Conservation (phyloP, 768 basidiomycete species). For the Tephrocybe sp. region DNA sequence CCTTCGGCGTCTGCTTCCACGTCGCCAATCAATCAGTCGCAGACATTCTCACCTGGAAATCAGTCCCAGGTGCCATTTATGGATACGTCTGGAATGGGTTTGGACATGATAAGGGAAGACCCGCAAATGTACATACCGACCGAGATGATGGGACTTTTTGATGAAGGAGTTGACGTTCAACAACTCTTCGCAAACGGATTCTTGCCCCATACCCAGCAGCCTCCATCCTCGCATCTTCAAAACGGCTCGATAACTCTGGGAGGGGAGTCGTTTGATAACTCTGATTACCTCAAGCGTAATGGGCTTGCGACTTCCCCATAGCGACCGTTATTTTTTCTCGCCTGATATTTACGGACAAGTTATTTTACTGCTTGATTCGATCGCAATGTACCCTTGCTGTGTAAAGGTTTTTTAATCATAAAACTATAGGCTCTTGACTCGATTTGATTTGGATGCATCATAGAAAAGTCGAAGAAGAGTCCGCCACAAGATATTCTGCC, state of each 20-base stretch:
- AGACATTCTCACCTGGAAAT: constrained; percentile 11
- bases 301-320: constrained; percentile 35
- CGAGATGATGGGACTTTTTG: constrained; percentile 63
- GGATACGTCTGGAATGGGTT: constrained; percentile 33
- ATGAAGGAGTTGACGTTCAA: constrained; percentile 43
- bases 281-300: constrained; percentile 33
- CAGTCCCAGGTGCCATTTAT: constrained; percentile 27
- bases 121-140: constrained; percentile 53
- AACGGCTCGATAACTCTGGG: constrained; percentile 13
- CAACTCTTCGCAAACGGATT: constrained; percentile 28
- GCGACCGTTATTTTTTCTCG: constrained; percentile 11
- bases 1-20: constrained; percentile 13
- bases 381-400: neutral
- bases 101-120: constrained; percentile 49
- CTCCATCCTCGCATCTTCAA: constrained; percentile 5
- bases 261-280: constrained; percentile 20
- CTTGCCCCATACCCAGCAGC: constrained; percentile 15
- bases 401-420: too few relatives aligned
- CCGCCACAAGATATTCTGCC: too few relatives aligned
- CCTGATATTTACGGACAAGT: neutral
- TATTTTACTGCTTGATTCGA: constrained; percentile 5
- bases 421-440: too few relatives aligned
- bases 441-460: too few relatives aligned
- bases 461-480: too few relatives aligned
- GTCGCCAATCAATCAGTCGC: constrained; percentile 9